Evolutionary conservation across 2,329 filamentous ascomycete species (phyloP).

Genomic region (Xylariaceae sp.): DNA sequence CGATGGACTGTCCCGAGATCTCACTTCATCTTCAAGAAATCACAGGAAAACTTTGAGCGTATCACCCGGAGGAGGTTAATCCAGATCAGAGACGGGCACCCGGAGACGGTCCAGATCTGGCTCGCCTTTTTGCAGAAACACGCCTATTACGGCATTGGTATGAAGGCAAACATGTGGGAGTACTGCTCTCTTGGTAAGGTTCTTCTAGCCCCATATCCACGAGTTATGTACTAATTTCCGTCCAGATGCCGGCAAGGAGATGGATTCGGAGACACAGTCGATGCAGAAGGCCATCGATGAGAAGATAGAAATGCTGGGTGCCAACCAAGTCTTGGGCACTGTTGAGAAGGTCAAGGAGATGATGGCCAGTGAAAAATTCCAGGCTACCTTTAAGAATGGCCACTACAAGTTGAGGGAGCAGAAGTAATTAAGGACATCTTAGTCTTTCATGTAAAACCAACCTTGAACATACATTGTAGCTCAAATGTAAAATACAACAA

Average conservation of each 20-base stretch:
- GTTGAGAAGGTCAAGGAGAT: slow-evolving; percentile 57
- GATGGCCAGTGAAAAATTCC: slow-evolving; percentile 51
- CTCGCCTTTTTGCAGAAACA: slow-evolving; percentile 88
- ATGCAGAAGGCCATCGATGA: slow-evolving; percentile 43
- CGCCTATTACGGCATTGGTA: slow-evolving; percentile 91
- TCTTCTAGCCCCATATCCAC: background rate
- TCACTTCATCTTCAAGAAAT: slow-evolving; percentile 96
- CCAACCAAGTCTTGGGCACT: slow-evolving; percentile 48
- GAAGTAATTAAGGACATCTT: background rate
- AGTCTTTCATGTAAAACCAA: slow-evolving; percentile 15
- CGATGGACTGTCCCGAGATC: slow-evolving; percentile 89
- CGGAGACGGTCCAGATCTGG: slow-evolving; percentile 88
- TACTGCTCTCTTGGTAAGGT: slow-evolving; percentile 68
- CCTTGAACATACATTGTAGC: background rate
- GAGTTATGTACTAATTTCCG: slow-evolving; percentile 11
- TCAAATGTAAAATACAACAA: slow-evolving; percentile 18
- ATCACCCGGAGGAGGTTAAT: slow-evolving; percentile 83
- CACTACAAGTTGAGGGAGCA: slow-evolving; percentile 23
- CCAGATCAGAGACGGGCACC: slow-evolving; percentile 87
- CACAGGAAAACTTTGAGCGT: slow-evolving; percentile 95
- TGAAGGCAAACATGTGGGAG: slow-evolving; percentile 98
- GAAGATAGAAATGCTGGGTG: slow-evolving; percentile 56
- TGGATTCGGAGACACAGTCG: slow-evolving; percentile 38
- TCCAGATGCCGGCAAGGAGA: slow-evolving; percentile 49
- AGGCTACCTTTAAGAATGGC: slow-evolving; percentile 18